Base-by-base conservation (phyloP, 345 rosid species). In the Salix caprea region DNA sequence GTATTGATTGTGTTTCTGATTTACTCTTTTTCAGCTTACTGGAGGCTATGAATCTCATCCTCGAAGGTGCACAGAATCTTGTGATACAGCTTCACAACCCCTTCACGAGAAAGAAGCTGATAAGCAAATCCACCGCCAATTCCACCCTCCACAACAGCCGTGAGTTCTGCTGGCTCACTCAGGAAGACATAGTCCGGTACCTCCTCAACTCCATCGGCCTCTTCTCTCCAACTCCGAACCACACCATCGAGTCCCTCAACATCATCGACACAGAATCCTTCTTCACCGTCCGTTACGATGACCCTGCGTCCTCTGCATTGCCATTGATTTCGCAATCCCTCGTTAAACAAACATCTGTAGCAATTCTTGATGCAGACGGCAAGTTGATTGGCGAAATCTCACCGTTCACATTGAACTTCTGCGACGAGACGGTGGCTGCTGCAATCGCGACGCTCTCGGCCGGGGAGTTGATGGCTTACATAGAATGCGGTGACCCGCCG, bases 121-220 rank as follows among this genome's bases (percentile, higher is more conserved):
- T 79, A 8, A 80, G 71, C 16, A 84, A 77, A 13, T 58, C 83
- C 6, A 26, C 75, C 4, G 73, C 77, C 4, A 72, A 74, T 18
- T 64, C 85, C 34, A 82, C 84, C 71, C 61, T 85, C 71, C 92
- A 86, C 78, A 77, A 85, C 82, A 65, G 70, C 71, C 83, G 79
- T 0, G 84, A 90, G 23, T 89, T 82, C 77, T 90, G 94, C 81
- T 90, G 94, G 92, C 83, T 89, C 7, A 84, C 92, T 0, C 91
- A 83, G 74, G 94, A 90, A 66, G 94, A 90, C 76, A 75, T 90
- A 67, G 21, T 90, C 61, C 91, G 92, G 24, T 87, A 84, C 78
- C 83, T 89, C 65, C 84, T 89, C 80, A 89, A 85, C 80, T 85
- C 83, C 72, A 89, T 90, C 32, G 84, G 82, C 69, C 67, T 80